These are phyloP conservation scores for Chlorella sp. DNA, from an alignment of 139 green algal genomes.

Conservation along the genomic window DNA sequence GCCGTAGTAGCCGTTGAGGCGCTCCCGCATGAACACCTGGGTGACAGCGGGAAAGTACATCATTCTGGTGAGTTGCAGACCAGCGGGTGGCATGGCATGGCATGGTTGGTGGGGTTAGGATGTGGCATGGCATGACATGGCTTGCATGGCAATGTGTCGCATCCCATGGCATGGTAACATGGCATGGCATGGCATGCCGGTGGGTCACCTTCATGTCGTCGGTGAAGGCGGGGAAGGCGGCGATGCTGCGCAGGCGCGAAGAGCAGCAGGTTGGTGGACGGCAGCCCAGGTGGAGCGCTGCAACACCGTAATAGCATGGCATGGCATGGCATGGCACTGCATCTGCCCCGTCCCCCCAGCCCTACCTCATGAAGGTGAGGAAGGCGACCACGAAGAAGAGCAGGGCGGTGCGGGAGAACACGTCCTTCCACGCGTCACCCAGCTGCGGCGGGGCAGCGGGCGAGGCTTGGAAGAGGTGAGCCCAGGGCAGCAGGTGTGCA, in stretches of 20 bases:
- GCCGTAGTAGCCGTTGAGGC: conserved; percentile 79
- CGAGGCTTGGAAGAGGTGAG: conserved; percentile 3
- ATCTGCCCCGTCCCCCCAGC: too few species aligned
- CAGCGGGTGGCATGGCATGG: not conserved
- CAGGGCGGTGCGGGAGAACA: conserved; percentile 53
- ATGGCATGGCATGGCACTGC: too few species aligned
- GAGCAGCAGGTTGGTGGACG: conserved; percentile 42
- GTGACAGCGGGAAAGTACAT: not conserved
- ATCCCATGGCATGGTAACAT: too few species aligned
- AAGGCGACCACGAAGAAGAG: conserved; percentile 74
- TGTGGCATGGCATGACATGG: too few species aligned
- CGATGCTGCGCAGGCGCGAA: conserved; percentile 72
- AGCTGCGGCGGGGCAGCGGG: conserved; percentile 54
- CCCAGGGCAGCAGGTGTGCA: not conserved
- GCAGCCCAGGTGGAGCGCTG: not conserved
- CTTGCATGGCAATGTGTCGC: too few species aligned
- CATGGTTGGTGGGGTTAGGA: too few species aligned
- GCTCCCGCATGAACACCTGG: conserved; percentile 57
- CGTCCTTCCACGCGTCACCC: conserved; percentile 59
- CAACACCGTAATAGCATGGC: not conserved
- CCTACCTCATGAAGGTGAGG: not conserved
- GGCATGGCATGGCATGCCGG: too few species aligned
- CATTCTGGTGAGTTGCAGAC: too few species aligned
- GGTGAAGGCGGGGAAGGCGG: conserved; percentile 72
- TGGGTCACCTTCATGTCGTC: conserved; percentile 52